A percentile compares a stretch with the other conserved stretches of the same genome.
Evolutionary conservation across 2,329 filamentous ascomycete genomes (phyloP).

Genomic region (Albophoma yamanashiensis): DNA sequence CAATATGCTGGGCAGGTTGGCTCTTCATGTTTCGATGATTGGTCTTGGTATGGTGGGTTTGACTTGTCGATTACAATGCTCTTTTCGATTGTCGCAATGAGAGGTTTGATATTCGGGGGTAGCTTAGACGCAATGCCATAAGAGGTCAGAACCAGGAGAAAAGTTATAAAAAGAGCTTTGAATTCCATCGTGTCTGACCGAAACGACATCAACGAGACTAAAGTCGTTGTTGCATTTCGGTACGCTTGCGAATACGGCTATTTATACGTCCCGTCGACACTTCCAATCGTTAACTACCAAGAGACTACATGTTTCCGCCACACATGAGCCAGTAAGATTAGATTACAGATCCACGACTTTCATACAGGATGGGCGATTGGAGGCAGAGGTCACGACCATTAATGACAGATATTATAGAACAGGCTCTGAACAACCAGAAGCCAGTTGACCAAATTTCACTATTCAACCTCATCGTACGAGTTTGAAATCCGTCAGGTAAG

Average conservation of each 20-base stretch:
- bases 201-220: not conserved
- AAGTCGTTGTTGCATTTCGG: not conserved
- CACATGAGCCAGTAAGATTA: too few relatives aligned
- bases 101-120: not conserved
- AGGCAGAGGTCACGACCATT: not conserved
- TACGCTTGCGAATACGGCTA: not conserved
- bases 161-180: not conserved
- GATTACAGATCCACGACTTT: not conserved
- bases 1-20: not conserved
- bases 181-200: not conserved
- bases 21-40: not conserved
- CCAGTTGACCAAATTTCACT: not conserved
- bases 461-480: not conserved
- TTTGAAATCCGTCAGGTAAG: not conserved
- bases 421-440: not conserved
- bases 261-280: not conserved
- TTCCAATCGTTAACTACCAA: not conserved
- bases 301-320: not conserved
- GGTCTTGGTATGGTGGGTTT: not conserved
- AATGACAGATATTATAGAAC: not conserved
- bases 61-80: not conserved
- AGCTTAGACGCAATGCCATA: not conserved
- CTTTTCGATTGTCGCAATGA: not conserved
- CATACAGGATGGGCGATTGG: not conserved
- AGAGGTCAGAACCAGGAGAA: not conserved